phyloP scores from a whole-genome alignment of 2,329 filamentous ascomycete species.

The Pseudogymnoascus sp. region DNA sequence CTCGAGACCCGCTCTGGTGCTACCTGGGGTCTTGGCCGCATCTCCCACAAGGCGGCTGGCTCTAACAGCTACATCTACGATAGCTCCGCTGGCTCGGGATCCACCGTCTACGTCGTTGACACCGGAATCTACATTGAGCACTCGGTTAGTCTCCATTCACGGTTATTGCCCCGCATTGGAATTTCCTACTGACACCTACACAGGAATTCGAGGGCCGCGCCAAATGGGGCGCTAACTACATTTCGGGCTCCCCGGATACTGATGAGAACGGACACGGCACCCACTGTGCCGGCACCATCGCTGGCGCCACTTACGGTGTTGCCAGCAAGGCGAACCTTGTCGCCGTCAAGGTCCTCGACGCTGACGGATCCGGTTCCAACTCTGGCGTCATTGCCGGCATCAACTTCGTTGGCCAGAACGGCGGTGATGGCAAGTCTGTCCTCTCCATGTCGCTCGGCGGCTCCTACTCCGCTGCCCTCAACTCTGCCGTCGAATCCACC shows the following conservation, averaged over 20 bases:
- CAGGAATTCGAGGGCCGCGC: slow-evolving; percentile 34
- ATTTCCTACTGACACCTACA: not conserved
- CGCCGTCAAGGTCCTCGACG: slow-evolving; percentile 36
- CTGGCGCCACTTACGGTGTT: slow-evolving; percentile 36
- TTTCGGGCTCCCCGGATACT: slow-evolving; percentile 24
- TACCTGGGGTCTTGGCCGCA: slow-evolving; percentile 30
- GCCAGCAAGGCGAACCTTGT: slow-evolving; percentile 35
- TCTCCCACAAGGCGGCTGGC: slow-evolving; percentile 27
- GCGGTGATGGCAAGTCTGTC: slow-evolving; percentile 36
- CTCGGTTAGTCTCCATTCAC: not conserved
- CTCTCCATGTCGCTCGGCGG: slow-evolving; percentile 53
- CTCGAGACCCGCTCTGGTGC: slow-evolving; percentile 25
- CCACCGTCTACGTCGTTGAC: slow-evolving; percentile 34
- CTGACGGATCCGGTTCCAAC: slow-evolving; percentile 29
- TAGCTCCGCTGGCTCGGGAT: slow-evolving; percentile 28
- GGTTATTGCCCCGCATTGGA: not conserved
- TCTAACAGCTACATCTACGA: slow-evolving; percentile 30
- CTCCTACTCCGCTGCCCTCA: slow-evolving; percentile 40
- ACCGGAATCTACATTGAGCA: slow-evolving; percentile 29
- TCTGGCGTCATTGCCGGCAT: slow-evolving; percentile 35
- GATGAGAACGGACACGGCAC: slow-evolving; percentile 36
- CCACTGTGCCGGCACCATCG: slow-evolving; percentile 35
- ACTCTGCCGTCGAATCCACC: slow-evolving; percentile 43
- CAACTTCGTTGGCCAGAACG: slow-evolving; percentile 32
- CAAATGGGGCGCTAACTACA: slow-evolving; percentile 30